Evolutionary conservation across 495 filamentous ascomycete species (phyloP).

Genomic region (Hypoxylon crocopeplum): DNA sequence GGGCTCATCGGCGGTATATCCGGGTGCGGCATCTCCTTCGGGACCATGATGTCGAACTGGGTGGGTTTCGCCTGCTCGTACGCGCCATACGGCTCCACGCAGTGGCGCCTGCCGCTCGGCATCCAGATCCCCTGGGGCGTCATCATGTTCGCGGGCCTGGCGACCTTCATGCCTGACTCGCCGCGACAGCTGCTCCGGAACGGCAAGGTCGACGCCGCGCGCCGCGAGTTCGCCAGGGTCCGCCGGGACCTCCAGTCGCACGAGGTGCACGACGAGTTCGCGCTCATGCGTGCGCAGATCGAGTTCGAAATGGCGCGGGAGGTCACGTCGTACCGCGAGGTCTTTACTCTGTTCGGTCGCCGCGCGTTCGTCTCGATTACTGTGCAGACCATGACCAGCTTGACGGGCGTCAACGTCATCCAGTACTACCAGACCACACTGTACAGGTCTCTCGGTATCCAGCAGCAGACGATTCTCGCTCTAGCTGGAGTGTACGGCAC

Average conservation of each 20-base stretch:
- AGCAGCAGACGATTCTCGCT: conserved; percentile 57
- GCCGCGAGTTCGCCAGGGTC: conserved; percentile 57
- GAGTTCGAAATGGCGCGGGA: conserved; percentile 67
- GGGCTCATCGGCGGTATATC: conserved; percentile 66
- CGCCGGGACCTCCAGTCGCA: conserved; percentile 55
- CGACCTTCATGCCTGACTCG: conserved; percentile 66
- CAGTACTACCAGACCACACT: conserved; percentile 49
- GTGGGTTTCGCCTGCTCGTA: conserved; percentile 64
- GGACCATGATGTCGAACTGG: conserved; percentile 66
- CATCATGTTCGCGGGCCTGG: conserved; percentile 61
- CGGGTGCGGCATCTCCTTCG: conserved; percentile 64
- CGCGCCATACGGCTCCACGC: conserved; percentile 59
- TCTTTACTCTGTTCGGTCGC: conserved; percentile 59
- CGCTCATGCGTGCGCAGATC: conserved; percentile 62
- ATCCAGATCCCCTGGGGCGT: conserved; percentile 67
- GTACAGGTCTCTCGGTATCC: conserved; percentile 64
- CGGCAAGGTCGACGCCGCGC: conserved; percentile 59
- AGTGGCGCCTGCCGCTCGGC: conserved; percentile 64
- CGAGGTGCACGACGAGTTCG: conserved; percentile 62
- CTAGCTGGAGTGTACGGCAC: conserved; percentile 65
- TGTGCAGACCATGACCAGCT: conserved; percentile 64
- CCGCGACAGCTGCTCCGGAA: conserved; percentile 62
- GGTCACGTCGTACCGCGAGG: conserved; percentile 58
- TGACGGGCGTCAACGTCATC: conserved; percentile 65
- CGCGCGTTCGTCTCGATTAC: conserved; percentile 62